Base-by-base conservation (phyloP, 2,329 filamentous ascomycete genomes). In the Apiospora saccharicola region DNA sequence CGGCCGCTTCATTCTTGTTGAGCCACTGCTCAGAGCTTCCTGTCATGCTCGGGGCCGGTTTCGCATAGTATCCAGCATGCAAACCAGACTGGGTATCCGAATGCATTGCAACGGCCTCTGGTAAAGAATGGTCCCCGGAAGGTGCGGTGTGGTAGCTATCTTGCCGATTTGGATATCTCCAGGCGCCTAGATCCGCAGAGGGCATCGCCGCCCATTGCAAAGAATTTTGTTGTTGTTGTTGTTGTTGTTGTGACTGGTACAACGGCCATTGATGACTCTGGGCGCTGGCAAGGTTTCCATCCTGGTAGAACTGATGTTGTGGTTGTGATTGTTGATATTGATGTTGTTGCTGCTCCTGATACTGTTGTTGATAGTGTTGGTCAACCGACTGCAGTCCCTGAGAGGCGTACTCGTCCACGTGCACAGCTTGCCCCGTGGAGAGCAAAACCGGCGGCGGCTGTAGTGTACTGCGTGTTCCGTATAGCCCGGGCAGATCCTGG, bases 361-460 rank as follows among this genome's bases (percentile, higher is more conserved):
- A 72, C 44, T 67, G 57, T 12, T 53, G 68, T 37, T 51, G 69
- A 70, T 43, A 69, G 12, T 53, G 68, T 53, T 51, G 69, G 68
- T 43, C 68, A 14, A 74, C 71, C 2, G 73, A 67, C 69, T 74
- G 74, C 10, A 75, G 46, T 7, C 71, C 73, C 68, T 73, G 74
- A 24, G 75, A 72, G 22, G 70, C 51, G 22, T 74, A 53, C 69
- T 75, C 75, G 22, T 73, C 72, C n/a, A 73, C 70, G 26, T 75
- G 72, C 10, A 70, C 72, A 51, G 71, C 53, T 44, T 53, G 49
- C 22, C 68, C 68, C 14, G 68, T 26, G 26, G 68, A 43, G 30
- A 64, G 57, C 8, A 64, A 37, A 22, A 64, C 57, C 19, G 57
- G 57, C 2, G 57, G 30, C 4, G 57, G 57, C 10, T 41, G 57